phyloP scores from a whole-genome alignment of 2,329 filamentous ascomycete genomes.

The Aspergillus floridensis region DNA sequence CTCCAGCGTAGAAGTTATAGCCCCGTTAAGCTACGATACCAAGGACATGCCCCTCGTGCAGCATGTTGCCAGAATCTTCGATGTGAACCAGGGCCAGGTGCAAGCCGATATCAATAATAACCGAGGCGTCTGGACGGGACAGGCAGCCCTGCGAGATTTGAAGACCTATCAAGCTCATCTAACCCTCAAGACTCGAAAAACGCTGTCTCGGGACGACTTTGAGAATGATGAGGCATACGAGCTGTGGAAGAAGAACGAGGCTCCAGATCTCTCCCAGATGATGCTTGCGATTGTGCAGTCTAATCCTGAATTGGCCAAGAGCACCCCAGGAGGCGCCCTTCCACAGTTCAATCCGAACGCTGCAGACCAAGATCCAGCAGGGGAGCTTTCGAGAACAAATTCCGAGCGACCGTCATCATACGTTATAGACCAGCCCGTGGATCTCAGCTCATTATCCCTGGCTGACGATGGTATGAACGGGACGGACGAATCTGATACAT shows the following conservation, averaged over 20 bases:
- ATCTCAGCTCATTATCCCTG: conserved; percentile 60
- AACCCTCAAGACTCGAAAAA: conserved; percentile 72
- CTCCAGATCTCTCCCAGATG: conserved; percentile 83
- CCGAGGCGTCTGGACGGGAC: conserved; percentile 81
- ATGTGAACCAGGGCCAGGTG: conserved; percentile 71
- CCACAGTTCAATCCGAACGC: conserved; percentile 54
- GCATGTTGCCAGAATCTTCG: conserved; percentile 82
- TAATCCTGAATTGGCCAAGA: conserved; percentile 80
- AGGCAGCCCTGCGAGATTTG: conserved; percentile 83
- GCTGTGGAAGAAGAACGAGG: conserved; percentile 87
- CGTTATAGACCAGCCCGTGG: conserved; percentile 64
- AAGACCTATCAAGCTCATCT: conserved; percentile 91
- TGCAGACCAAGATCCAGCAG: conserved; percentile 32
- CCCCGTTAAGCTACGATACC: conserved; percentile 84
- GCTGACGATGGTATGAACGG: conserved; percentile 45
- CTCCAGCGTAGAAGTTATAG: conserved; percentile 72
- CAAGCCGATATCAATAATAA: conserved; percentile 85
- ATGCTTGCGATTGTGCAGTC: conserved; percentile 86
- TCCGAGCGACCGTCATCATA: conserved; percentile 52
- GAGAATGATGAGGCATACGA: conserved; percentile 85
- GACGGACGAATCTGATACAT: conserved; percentile 56
- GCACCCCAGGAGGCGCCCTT: conserved; percentile 59
- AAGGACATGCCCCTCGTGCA: conserved; percentile 96
- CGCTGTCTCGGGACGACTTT: conserved; percentile 81
- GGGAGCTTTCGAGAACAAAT: conserved; percentile 47